A percentile compares a stretch with the other conserved stretches of the same genome.
These are phyloP conservation scores for Echeveria elegans DNA, from an alignment of 164 flowering plant genomes.

Conservation along the genomic window DNA sequence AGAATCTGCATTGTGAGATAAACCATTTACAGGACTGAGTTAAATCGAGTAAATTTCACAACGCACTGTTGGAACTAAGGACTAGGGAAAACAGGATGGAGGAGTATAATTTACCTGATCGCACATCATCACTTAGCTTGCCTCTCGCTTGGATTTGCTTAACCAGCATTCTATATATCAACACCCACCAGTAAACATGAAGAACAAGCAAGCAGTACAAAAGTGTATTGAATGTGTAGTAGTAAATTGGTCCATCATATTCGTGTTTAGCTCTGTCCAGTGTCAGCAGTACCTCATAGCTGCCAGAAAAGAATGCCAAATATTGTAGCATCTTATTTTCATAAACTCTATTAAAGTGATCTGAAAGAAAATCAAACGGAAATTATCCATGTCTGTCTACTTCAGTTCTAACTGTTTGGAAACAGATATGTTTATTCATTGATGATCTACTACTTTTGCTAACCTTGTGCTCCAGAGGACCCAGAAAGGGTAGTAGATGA, in stretches of 20 bases:
- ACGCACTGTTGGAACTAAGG: neutral
- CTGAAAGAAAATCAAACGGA: neutral
- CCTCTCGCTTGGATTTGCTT: constrained; percentile 86
- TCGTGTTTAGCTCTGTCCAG: constrained; percentile 63
- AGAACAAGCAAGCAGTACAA: constrained; percentile 76
- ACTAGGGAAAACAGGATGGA: neutral
- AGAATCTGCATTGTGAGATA: neutral
- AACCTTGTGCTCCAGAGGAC: constrained; percentile 90
- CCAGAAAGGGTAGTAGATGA: constrained; percentile 83
- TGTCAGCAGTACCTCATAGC: constrained; percentile 64
- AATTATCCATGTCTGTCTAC: no score
- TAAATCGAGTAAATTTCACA: neutral
- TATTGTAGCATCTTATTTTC: neutral
- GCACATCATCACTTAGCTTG: constrained; percentile 74
- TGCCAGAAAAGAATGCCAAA: constrained; percentile 21
- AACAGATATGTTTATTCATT: neutral
- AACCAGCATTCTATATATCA: constrained; percentile 83
- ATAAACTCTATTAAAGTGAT: neutral
- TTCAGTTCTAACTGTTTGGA: neutral
- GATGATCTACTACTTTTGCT: neutral
- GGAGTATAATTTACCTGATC: constrained; percentile 55
- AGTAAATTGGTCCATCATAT: constrained; percentile 70
- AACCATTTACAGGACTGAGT: neutral
- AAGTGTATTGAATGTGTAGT: constrained; percentile 75
- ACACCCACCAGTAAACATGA: constrained; percentile 87